A percentile compares a stretch with the other conserved stretches of the same genome.
Evolutionary conservation across 83 land plant genomes (phyloP).

Genomic region (Thuja plicata): DNA sequence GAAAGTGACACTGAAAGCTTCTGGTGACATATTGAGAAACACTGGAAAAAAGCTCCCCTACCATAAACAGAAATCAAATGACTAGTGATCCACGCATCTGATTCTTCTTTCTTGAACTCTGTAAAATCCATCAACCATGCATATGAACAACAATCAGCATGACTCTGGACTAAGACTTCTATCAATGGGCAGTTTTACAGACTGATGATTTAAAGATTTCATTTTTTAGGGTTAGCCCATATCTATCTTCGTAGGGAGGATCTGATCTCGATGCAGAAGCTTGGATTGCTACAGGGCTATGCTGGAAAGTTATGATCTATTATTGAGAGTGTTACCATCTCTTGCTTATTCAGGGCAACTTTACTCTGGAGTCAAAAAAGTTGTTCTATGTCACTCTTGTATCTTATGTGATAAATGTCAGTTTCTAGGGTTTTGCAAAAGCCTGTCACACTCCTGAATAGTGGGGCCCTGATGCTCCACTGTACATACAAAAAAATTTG

Average conservation of each 20-base stretch:
- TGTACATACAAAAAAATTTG: neutral
- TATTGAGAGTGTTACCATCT: neutral
- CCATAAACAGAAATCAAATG: neutral
- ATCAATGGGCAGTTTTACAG: too few relatives aligned
- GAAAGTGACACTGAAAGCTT: neutral
- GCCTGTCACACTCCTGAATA: neutral
- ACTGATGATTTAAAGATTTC: neutral
- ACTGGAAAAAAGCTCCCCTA: neutral
- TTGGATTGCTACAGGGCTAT: neutral
- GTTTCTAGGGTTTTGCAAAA: slow-evolving; percentile 3
- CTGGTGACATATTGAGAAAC: neutral
- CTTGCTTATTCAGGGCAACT: neutral
- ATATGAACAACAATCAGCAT: too few relatives aligned
- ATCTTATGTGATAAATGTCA: neutral
- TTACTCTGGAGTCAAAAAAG: neutral
- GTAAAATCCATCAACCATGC: neutral
- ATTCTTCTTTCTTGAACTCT: neutral
- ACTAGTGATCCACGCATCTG: neutral
- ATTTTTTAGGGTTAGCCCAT: neutral
- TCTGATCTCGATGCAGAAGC: neutral
- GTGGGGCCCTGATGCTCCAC: neutral
- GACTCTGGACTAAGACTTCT: too few relatives aligned
- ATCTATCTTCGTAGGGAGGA: neutral
- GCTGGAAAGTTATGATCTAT: neutral
- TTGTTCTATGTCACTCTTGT: neutral